Conservation (phyloP, 306 rosid genomes). For the Purshia tridentata region DNA sequence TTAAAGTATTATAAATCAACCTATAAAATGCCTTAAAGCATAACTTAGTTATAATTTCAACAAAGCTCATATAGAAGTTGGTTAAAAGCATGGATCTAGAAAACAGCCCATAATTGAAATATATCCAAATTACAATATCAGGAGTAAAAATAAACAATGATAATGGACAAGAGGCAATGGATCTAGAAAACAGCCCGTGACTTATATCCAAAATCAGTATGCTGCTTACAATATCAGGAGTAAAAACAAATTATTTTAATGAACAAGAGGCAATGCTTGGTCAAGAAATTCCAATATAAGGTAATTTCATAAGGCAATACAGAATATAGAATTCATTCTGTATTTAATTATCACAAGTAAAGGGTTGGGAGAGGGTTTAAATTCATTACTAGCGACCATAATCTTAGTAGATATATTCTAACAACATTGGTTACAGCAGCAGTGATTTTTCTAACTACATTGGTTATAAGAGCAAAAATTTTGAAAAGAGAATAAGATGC, state of each 20-base stretch:
- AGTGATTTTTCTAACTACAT: neutral
- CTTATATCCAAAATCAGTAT: neutral
- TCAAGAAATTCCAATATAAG: neutral
- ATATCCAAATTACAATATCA: neutral
- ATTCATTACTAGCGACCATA: neutral
- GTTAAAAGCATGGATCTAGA: neutral
- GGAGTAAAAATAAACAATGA: neutral
- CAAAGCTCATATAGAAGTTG: neutral
- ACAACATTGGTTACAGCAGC: neutral
- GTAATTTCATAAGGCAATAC: neutral
- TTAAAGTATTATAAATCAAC: neutral
- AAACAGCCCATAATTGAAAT: neutral
- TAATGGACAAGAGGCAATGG: neutral
- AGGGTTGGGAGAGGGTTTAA: neutral
- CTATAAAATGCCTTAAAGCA: neutral
- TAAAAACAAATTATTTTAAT: neutral
- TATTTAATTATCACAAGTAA: neutral
- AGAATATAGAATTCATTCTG: neutral
- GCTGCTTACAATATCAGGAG: constrained; percentile 1
- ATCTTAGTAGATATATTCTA: constrained; percentile 5
- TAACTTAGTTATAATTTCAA: neutral
- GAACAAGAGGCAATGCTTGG: neutral
- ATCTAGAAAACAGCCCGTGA: neutral
- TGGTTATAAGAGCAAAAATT: neutral
- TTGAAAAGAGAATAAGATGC: constrained; percentile 9